These are phyloP conservation scores for Penicillium capsulatum DNA, from an alignment of 2,329 filamentous ascomycete species.

Conservation along the genomic window DNA sequence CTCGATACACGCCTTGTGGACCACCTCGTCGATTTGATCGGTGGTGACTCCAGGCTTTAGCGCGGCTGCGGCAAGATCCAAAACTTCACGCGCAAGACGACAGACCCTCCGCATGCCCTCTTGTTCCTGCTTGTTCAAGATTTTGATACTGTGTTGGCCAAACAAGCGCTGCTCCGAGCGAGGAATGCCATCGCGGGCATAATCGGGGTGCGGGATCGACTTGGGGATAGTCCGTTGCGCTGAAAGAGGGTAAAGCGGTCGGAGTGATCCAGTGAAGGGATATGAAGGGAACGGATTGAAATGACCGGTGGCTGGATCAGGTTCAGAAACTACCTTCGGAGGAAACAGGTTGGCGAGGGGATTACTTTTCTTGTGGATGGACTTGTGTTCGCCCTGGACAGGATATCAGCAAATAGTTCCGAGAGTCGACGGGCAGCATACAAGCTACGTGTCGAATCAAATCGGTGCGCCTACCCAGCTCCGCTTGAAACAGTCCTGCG, in stretches of 20 bases:
- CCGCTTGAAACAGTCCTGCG: conserved; percentile 97
- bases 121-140: conserved; percentile 73
- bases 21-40: conserved; percentile 89
- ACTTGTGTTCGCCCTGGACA: conserved; percentile 72
- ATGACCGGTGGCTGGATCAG: conserved; percentile 80
- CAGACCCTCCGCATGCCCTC: conserved; percentile 93
- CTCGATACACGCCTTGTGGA: conserved; percentile 92
- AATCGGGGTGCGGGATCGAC: conserved; percentile 79
- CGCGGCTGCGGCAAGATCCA: conserved; percentile 84
- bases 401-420: conserved; percentile 5
- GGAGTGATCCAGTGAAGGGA: conserved; percentile 71
- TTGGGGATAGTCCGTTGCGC: conserved; percentile 68
- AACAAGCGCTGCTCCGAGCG: conserved; percentile 61
- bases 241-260: conserved; percentile 84
- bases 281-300: conserved; percentile 93
- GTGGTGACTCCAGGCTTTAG: conserved; percentile 89
- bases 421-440: conserved; percentile 11
- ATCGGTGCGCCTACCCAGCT: conserved; percentile 73
- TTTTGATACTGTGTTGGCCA: conserved; percentile 74
- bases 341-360: conserved; percentile 68
- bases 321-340: conserved; percentile 83
- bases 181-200: conserved; percentile 76
- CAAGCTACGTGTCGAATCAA: conserved; percentile 19
- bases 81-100: conserved; percentile 77
- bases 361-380: conserved; percentile 74